Percentiles rank a stretch among this genome's conserved stretches.
Evolutionary conservation across 2,329 filamentous ascomycete genomes (phyloP).

Genomic region (Ascochyta viciae-villosae): DNA sequence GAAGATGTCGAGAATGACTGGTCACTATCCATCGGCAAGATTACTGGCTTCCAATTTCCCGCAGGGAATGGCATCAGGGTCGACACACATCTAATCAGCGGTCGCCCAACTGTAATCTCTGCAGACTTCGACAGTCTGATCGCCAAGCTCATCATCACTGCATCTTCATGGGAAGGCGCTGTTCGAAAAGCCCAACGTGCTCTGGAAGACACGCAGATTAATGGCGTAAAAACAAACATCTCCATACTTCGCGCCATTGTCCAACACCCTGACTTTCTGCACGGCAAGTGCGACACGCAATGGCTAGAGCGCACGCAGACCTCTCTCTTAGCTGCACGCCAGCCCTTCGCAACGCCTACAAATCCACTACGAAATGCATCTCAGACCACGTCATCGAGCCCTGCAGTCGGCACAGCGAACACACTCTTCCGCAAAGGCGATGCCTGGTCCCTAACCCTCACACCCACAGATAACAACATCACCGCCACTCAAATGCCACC

Average conservation of each 20-base stretch:
- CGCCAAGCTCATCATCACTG: constrained; percentile 66
- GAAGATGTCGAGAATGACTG: constrained; percentile 63
- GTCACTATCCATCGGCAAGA: constrained; percentile 66
- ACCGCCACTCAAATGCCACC: constrained; percentile 6
- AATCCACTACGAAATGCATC: not conserved
- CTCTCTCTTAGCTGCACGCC: constrained; percentile 45
- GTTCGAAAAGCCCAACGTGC: constrained; percentile 63
- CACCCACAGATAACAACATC: constrained; percentile 26
- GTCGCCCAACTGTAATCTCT: constrained; percentile 55
- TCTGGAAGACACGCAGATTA: constrained; percentile 62
- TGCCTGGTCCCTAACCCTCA: constrained; percentile 62
- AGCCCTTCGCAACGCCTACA: constrained; percentile 7
- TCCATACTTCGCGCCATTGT: constrained; percentile 62
- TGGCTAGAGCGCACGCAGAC: constrained; percentile 63
- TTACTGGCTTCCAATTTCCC: constrained; percentile 62
- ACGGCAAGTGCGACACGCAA: constrained; percentile 60
- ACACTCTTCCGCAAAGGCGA: constrained; percentile 65
- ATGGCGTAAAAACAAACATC: constrained; percentile 66
- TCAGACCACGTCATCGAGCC: not conserved
- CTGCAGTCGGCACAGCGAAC: constrained; percentile 36
- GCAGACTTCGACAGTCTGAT: constrained; percentile 66
- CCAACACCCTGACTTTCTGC: constrained; percentile 57
- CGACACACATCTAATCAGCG: constrained; percentile 61
- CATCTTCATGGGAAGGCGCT: constrained; percentile 59
- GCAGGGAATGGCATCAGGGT: constrained; percentile 64